Base-by-base conservation (phyloP, 257 asterid genomes). In the Cordia subcordata region DNA sequence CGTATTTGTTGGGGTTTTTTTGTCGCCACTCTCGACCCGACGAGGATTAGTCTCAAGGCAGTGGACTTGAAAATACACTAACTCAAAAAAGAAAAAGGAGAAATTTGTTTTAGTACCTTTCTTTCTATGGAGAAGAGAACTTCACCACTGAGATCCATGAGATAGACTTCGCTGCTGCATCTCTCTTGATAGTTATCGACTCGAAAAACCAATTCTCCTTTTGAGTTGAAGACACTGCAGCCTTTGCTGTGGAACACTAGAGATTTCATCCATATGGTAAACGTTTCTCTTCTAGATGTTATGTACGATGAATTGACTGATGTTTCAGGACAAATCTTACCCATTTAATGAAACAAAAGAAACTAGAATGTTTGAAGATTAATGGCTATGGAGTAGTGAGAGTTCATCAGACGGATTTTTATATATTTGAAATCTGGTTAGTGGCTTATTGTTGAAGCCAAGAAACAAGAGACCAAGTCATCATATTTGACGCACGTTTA, bases 211-310 rank as follows among this genome's bases (percentile, higher is more conserved):
- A 89, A 72, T 57, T 86, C 82, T 0, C 96, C 96, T 6, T 64
- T 67, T 9, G 95, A 80, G 33, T 82, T 67, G 27, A 75, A 86
- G 14, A 83, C 80, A 0, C 95, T 86, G 82, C 96, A 89, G 0
- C 96, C 96, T 54, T 84, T 84, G 35, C 95, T 85, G 61, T 89
- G 77, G 62, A 84, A 84, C 18, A 89, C 81, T 0, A 89, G 85
- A 15, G 96, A 89, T 57, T 89, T 89, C 94, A 89, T 82, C 96
- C 96, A 89, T 13, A 86, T 59, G 0, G 95, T 89, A 65, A 71
- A 86, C 13, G 73, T 77, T 77, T 84, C 82, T 61, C 72, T 79
- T 46, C 52, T 76, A 13, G 72, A 61, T 15, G 82, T 53, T 21
- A 46, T 71, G 53, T 56, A 54, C 16, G 58, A 49, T 46, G 72